Conservation (phyloP, 129 eudicot species). For the Flaveria linearis region DNA sequence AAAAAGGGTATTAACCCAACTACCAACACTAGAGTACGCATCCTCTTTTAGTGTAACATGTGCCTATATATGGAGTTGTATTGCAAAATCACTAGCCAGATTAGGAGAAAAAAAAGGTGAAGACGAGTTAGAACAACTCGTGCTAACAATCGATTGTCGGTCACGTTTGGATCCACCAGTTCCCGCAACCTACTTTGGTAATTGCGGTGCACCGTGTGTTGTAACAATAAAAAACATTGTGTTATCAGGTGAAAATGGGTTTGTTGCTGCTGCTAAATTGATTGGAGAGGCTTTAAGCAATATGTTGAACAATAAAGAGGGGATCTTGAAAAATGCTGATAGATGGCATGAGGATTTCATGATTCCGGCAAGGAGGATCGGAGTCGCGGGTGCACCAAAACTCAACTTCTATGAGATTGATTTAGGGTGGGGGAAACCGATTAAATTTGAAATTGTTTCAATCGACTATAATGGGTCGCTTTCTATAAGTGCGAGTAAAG, state of each 20-base stretch:
- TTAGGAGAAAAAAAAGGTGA: conserved; percentile 23
- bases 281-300: conserved; percentile 28
- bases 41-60: conserved; percentile 49
- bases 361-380: conserved; percentile 12
- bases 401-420: conserved; percentile 41
- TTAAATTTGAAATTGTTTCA: conserved; percentile 41
- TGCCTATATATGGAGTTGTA: conserved; percentile 45
- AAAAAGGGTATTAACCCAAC: background rate
- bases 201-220: conserved; percentile 33
- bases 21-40: conserved; percentile 24
- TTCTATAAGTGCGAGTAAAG: conserved; percentile 34
- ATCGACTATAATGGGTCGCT: conserved; percentile 41
- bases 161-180: conserved; percentile 50
- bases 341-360: conserved; percentile 14
- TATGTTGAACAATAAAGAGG: conserved; percentile 23
- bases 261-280: conserved; percentile 25
- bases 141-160: no score
- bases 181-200: conserved; percentile 48
- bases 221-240: background rate
- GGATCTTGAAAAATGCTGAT: conserved; percentile 17
- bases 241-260: conserved; percentile 33
- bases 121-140: conserved; percentile 42
- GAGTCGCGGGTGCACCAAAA: conserved; percentile 51
- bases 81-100: conserved; percentile 28
- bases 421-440: conserved; percentile 55